A percentile compares a stretch with the other conserved stretches of the same genome.
These are phyloP conservation scores for Fusarium brachygibbosum DNA, from an alignment of 2,329 filamentous ascomycete genomes.

Conservation along the genomic window DNA sequence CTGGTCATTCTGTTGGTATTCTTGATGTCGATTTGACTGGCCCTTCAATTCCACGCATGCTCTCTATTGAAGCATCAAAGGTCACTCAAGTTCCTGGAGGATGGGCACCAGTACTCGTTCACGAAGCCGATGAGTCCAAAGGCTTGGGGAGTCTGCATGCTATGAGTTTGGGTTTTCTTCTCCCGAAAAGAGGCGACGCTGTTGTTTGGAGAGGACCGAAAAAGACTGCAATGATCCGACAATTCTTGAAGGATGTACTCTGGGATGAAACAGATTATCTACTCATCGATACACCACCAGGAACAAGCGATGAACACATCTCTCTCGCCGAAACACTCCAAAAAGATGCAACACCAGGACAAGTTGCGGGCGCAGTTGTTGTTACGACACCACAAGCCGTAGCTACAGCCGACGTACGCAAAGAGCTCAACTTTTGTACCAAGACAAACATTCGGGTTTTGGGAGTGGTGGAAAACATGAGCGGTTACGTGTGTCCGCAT, in stretches of 20 bases:
- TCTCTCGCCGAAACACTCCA: constrained; percentile 90
- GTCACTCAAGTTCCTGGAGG: constrained; percentile 92
- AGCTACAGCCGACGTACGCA: constrained; percentile 91
- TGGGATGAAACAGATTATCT: constrained; percentile 93
- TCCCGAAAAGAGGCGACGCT: constrained; percentile 85
- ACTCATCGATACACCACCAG: constrained; percentile 94
- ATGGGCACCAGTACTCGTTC: constrained; percentile 91
- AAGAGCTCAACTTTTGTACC: constrained; percentile 92
- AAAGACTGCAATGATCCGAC: constrained; percentile 98
- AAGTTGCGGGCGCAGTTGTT: constrained; percentile 88
- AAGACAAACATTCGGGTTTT: constrained; percentile 85
- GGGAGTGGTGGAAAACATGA: constrained; percentile 98
- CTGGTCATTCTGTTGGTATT: constrained; percentile 91
- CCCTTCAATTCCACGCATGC: constrained; percentile 94
- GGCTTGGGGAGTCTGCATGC: constrained; percentile 77
- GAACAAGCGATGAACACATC: constrained; percentile 97
- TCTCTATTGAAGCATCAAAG: constrained; percentile 88
- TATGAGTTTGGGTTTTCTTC: constrained; percentile 94
- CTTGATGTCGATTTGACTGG: constrained; percentile 97
- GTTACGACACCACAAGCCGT: constrained; percentile 98
- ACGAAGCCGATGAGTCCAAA: constrained; percentile 67
- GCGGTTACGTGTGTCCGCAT: constrained; percentile 85
- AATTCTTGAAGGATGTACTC: constrained; percentile 91
- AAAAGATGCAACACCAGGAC: constrained; percentile 70
- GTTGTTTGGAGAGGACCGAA: constrained; percentile 98